Evolutionary conservation across 805 yeast genomes (phyloP), one percentile per base, ranked within the genome.

Genomic region (Schwanniomyces sp.): DNA sequence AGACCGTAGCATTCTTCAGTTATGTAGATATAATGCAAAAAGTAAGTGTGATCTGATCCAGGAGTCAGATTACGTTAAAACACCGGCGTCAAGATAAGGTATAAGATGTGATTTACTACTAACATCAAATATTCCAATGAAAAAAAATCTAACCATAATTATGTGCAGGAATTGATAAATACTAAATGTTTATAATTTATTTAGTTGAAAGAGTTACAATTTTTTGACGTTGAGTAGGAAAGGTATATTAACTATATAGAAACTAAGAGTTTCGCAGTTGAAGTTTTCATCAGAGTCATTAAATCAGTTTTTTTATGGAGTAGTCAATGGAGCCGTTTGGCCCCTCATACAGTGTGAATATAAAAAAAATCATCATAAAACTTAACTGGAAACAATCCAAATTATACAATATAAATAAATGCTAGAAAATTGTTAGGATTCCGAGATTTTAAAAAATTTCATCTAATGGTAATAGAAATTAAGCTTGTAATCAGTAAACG

Each of bases 311-410:
- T 67, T 64, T 64, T 50, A 49, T 58, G 49, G 44, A 58, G 72
- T 67, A 69, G 67, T 68, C 74, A 69, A 49, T 46, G 74, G 65
- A 61, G 68, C 49, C 29, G 40, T 45, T 49, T 34, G 36, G 50
- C 76, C 60, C 58, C 74, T 70, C 66, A 71, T 69, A 70, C 75
- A 70, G 75, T 70, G 75, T 73, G 78, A 73, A 73, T 73, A 70
- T 63, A 52, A 58, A 61, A 61, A n/a, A 55, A 52, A 69, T 72
- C 77, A 73, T 73, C 78, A 73, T 66, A 52, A 51, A 64, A 67
- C 53, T 34, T 11, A 24, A 37, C 27, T n/a, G 40, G 43, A 32
- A 17, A 34, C 32, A 45, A 41, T 29, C 43, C 44, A 27, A 43
- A 46, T 55, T 53, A 54, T 55, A 58, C 46, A 48, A 54, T 52